Evolutionary conservation across 148 eudicot genomes (phyloP), one percentile per base, ranked within the genome.

Genomic region (Tetragonia tetragonoides): DNA sequence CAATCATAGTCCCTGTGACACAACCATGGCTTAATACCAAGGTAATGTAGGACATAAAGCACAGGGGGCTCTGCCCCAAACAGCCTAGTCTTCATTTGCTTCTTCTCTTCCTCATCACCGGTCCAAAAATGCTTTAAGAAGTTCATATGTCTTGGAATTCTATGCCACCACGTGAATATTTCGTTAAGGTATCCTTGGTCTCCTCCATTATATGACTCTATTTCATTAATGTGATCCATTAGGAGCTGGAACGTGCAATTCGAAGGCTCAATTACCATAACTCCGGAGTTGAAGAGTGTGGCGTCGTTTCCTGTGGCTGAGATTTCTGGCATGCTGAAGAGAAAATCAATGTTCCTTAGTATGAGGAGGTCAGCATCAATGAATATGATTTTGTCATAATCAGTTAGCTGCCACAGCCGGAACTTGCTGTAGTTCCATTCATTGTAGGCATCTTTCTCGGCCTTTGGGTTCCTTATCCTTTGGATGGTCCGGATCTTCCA

Each of bases 391-490:
- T 89, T 92, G 80, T 94, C 93, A 53, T 94, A 94, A 59, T 94
- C 97, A 1, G 93, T 94, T 7, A 92, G 83, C 65, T 94, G 97
- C 98, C 98, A 94, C 68, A 94, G 69, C 4, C 97, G 83, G 84
- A 94, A 94, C 86, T 94, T 94, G 89, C 98, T 94, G 81, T 94
- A 94, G 80, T 94, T 94, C 92, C 93, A 94, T 77, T 94, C 98
- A 49, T 94, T 94, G 65, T 94, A 94, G 16, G 98, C 88, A 62
- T 92, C 93, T 80, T 90, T 90, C 63, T 89, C 93, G 0, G 98
- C 98, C 79, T 90, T 94, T 4, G 98, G 97, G 60, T 94, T 94
- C 38, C 98, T 75, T 56, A 94, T 94, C 61, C 98, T 85, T 63
- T 90, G 81, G 39, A 94, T 92, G 64, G 88, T 87, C 17, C 88